Conservation (phyloP, 495 filamentous ascomycete species). For the Annulohypoxylon stygium region DNA sequence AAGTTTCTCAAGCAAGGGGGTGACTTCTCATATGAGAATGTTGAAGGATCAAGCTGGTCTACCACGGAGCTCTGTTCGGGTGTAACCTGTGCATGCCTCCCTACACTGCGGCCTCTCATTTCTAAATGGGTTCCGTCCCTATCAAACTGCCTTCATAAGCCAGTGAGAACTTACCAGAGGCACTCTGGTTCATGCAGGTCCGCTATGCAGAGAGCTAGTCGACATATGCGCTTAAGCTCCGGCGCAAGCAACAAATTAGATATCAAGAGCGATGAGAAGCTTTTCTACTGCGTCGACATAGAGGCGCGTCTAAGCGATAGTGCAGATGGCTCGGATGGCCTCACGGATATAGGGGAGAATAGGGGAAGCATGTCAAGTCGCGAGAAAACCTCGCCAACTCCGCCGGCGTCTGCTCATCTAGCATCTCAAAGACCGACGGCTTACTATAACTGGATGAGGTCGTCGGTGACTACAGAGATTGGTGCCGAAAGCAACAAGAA, state of each 20-base stretch:
- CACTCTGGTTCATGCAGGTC: conserved; percentile 8
- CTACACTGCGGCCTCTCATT: conserved; percentile 66
- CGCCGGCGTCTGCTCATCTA: conserved; percentile 31
- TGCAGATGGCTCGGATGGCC: conserved; percentile 23
- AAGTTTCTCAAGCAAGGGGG: conserved; percentile 61
- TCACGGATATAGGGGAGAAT: background rate
- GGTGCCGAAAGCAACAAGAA: conserved; percentile 17
- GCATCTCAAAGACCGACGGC: conserved; percentile 10
- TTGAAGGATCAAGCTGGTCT: conserved; percentile 70
- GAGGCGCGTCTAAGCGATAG: conserved; percentile 19
- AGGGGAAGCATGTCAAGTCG: conserved; percentile 23
- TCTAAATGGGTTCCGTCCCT: conserved; percentile 55
- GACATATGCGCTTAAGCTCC: conserved; percentile 31
- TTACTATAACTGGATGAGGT: conserved; percentile 36
- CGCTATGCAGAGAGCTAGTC: conserved; percentile 21
- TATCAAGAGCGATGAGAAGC: conserved; percentile 22
- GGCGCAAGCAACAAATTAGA: conserved; percentile 25
- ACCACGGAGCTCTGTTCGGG: conserved; percentile 69
- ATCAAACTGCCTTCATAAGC: conserved; percentile 40
- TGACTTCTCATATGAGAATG: conserved; percentile 69
- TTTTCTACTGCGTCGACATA: conserved; percentile 26
- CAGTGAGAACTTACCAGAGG: conserved; percentile 21
- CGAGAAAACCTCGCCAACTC: conserved; percentile 19
- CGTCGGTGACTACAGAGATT: conserved; percentile 42
- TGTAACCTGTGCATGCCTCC: conserved; percentile 69